Conservation (phyloP, 805 yeast genomes). For the Myxozyma sirexii region DNA sequence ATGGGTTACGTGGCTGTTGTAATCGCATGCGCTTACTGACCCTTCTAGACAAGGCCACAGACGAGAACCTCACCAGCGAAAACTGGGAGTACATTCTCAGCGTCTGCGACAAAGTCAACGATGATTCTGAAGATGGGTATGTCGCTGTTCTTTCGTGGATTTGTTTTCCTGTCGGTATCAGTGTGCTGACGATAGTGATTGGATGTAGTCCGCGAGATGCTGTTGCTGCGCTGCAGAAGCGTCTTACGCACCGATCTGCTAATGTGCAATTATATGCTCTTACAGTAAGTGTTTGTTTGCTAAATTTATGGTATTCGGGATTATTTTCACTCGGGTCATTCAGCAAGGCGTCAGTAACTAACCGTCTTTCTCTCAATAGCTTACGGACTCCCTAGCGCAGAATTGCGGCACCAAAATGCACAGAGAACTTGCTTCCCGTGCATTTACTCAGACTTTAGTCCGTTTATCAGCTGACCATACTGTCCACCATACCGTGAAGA, state of each 20-base stretch:
- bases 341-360: slow-evolving; percentile 51
- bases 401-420: slow-evolving; percentile 75
- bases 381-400: slow-evolving; percentile 64
- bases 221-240: slow-evolving; percentile 50
- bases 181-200: neutral
- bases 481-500: slow-evolving; percentile 69
- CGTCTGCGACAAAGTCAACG: slow-evolving; percentile 66
- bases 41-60: slow-evolving; percentile 56
- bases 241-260: slow-evolving; percentile 59
- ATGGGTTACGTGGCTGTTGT: neutral
- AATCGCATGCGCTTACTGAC: neutral
- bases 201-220: slow-evolving; percentile 46
- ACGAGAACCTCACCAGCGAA: slow-evolving; percentile 61
- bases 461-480: slow-evolving; percentile 55
- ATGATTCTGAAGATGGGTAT: slow-evolving; percentile 59
- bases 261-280: slow-evolving; percentile 65
- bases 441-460: slow-evolving; percentile 53
- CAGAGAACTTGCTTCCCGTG: slow-evolving; percentile 60
- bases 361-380: slow-evolving; percentile 37
- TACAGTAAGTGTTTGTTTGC: slow-evolving; percentile 35
- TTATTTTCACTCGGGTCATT: neutral
- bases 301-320: neutral
- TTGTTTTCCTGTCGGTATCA: neutral
- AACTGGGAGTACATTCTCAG: slow-evolving; percentile 68
- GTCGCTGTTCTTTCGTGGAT: neutral